Evolutionary conservation across 805 yeast genomes (phyloP).

Genomic region (Starmerella potacharoeniae): DNA sequence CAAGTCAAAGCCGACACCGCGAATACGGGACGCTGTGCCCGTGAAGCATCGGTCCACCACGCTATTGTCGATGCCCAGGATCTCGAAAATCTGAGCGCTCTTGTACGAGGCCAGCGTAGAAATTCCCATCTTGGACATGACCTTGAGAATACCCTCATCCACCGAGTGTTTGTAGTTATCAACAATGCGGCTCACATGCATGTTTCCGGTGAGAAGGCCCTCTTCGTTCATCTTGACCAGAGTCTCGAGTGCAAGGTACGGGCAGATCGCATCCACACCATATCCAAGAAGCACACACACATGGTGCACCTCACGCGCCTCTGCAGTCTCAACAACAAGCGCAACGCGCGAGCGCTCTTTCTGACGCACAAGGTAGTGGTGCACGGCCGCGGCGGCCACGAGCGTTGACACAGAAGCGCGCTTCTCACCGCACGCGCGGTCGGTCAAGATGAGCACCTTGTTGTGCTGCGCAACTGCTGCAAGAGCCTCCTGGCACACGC

Average conservation of each 20-base stretch:
- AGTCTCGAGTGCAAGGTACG: constrained; percentile 87
- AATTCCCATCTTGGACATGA: constrained; percentile 99
- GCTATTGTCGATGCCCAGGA: constrained; percentile 87
- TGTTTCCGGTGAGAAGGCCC: constrained; percentile 41
- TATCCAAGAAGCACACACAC: constrained; percentile 88
- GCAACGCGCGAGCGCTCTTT: constrained; percentile 96
- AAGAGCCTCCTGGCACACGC: constrained; percentile 78
- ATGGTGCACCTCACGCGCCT: constrained; percentile 96
- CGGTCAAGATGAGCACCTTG: constrained; percentile 68
- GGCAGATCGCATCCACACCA: constrained; percentile 94
- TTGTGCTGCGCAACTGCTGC: constrained; percentile 66
- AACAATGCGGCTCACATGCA: constrained; percentile 50
- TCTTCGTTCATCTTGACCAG: constrained; percentile 74
- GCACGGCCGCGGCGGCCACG: constrained; percentile 93
- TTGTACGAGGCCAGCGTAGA: constrained; percentile 96
- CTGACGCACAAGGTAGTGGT: constrained; percentile 89
- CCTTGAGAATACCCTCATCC: constrained; percentile 87
- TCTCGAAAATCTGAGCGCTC: constrained; percentile 98
- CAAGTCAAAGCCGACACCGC: constrained; percentile 90
- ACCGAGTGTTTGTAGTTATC: constrained; percentile 73
- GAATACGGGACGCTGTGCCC: constrained; percentile 94
- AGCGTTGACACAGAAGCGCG: constrained; percentile 76
- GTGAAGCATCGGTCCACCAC: constrained; percentile 93
- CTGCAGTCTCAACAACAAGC: constrained; percentile 82
- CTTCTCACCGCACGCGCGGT: constrained; percentile 46